Conservation (phyloP, 2,329 filamentous ascomycete genomes). For the Tricladium varicosporioides region DNA sequence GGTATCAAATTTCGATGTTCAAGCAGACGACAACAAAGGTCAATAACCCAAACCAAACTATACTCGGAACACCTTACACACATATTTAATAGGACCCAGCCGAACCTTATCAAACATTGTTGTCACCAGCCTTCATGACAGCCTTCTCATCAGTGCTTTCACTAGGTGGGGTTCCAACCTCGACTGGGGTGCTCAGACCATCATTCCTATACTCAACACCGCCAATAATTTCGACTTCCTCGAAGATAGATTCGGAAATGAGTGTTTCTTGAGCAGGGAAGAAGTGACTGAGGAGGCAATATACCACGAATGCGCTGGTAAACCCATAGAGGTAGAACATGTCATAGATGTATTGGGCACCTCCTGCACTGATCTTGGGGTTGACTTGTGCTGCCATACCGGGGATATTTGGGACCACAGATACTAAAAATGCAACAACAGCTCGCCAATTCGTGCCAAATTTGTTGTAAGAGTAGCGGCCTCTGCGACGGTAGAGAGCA, state of each 20-base stretch:
- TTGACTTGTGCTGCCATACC: conserved; percentile 28
- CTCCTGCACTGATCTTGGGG: conserved; percentile 28
- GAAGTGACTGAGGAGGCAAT: conserved; percentile 32
- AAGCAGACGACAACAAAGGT: not conserved
- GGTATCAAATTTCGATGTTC: not conserved
- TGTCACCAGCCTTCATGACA: conserved; percentile 17
- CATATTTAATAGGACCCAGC: not conserved
- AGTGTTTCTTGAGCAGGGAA: conserved; percentile 35
- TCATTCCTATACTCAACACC: conserved; percentile 17
- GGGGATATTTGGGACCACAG: conserved; percentile 26
- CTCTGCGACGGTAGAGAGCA: conserved; percentile 32
- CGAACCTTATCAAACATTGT: conserved; percentile 1
- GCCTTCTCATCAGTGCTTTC: conserved; percentile 18
- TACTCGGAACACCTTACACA: not conserved
- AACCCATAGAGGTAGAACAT: conserved; percentile 40
- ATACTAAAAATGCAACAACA: conserved; percentile 25
- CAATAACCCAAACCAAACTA: not conserved
- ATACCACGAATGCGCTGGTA: conserved; percentile 35
- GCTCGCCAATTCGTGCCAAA: conserved; percentile 28
- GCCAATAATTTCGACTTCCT: conserved; percentile 25
- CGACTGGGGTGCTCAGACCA: conserved; percentile 7
- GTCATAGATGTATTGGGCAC: conserved; percentile 35
- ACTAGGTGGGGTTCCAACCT: conserved; percentile 1
- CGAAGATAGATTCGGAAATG: conserved; percentile 32
- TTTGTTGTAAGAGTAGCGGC: conserved; percentile 29